These are phyloP conservation scores for Fusarium fujikuroi DNA, from an alignment of 2,329 filamentous ascomycete species.

Conservation along the genomic window DNA sequence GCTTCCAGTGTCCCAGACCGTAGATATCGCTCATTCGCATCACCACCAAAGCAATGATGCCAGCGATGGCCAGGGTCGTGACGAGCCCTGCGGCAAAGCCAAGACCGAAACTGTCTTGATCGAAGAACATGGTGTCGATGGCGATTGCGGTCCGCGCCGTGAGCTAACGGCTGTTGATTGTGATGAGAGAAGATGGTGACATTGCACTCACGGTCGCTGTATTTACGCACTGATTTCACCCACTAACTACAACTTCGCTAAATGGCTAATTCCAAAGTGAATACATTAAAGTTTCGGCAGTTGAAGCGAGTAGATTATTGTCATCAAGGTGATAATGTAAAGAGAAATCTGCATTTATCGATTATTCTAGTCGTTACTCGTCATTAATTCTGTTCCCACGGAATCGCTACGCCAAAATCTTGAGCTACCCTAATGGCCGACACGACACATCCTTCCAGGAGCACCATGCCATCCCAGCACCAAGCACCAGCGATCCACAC, in stretches of 20 bases:
- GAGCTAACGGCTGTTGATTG: neutral
- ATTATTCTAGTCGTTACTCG: constrained; percentile 1
- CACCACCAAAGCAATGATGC: constrained; percentile 22
- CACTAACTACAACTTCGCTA: constrained; percentile 4
- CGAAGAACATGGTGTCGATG: neutral
- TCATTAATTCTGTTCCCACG: constrained; percentile 46
- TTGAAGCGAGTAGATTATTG: constrained; percentile 1
- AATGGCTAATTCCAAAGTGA: constrained; percentile 2
- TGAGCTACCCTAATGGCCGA: constrained; percentile 66
- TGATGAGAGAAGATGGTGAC: neutral
- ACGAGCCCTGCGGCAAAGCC: constrained; percentile 46
- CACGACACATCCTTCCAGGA: constrained; percentile 69
- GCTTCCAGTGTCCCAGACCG: constrained; percentile 65
- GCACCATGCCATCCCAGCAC: constrained; percentile 74
- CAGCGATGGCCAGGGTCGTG: constrained; percentile 28
- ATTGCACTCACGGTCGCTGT: neutral
- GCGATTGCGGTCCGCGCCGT: neutral
- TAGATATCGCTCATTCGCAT: constrained; percentile 53
- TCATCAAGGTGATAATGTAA: neutral
- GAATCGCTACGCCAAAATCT: constrained; percentile 60
- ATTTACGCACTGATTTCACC: neutral
- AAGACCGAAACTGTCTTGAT: constrained; percentile 40
- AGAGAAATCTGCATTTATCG: neutral
- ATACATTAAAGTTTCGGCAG: neutral
- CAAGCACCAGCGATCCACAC: constrained; percentile 68